These are phyloP conservation scores for Agaricales sp. DNA, from an alignment of 1,284 basidiomycete genomes.

Conservation along the genomic window DNA sequence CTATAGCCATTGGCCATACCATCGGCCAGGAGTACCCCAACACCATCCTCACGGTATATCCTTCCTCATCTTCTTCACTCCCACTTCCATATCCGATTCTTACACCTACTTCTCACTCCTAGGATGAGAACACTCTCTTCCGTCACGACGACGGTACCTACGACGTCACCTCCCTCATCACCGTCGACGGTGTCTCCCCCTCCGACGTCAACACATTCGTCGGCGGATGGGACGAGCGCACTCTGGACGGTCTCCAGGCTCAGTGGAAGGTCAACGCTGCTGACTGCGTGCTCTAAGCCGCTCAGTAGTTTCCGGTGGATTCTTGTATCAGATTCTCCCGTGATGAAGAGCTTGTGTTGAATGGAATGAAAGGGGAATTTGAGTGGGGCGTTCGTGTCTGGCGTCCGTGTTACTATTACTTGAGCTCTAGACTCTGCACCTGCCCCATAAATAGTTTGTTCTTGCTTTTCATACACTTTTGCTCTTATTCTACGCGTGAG, in stretches of 20 bases:
- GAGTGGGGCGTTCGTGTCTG: no score
- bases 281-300: no score
- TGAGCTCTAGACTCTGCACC: no score
- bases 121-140: constrained; percentile 4
- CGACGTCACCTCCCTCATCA: constrained; percentile 7
- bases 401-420: no score
- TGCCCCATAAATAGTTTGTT: no score
- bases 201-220: constrained; percentile 8
- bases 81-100: background rate
- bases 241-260: constrained; percentile 7
- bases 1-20: constrained; percentile 8
- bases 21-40: constrained; percentile 4
- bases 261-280: constrained; percentile 7
- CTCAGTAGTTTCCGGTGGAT: no score
- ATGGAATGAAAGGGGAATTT: no score
- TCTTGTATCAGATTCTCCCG: no score
- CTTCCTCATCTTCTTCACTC: background rate
- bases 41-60: constrained; percentile 2
- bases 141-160: constrained; percentile 10
- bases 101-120: background rate
- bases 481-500: no score
- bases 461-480: no score
- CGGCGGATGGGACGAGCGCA: constrained; percentile 5
- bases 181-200: constrained; percentile 3
- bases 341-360: no score